Evolutionary conservation across 495 filamentous ascomycete genomes (phyloP), one percentile per base, ranked within the genome.

Genomic region (Monascus purpureus): DNA sequence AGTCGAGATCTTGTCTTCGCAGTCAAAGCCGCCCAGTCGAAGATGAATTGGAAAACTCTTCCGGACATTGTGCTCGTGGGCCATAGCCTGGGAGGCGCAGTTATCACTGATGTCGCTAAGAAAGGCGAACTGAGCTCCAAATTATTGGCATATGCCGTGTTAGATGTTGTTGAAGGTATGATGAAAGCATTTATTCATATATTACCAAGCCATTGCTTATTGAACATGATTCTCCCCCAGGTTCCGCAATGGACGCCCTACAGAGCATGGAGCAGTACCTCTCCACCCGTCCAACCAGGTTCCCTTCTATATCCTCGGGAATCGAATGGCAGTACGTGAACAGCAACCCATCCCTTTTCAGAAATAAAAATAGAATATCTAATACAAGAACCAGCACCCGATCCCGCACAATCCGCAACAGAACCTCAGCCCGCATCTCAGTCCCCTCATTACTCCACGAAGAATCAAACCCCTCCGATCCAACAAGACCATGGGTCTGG

Each of bases 31-130:
- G 77, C 80, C 0, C 63, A 74, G 34, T 32, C 49, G 6, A 56
- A 66, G 36, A 75, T 88, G 68, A 57, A 54, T 33, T 94, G 87
- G 87, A 46, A 68, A 2, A 59, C 57, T 17, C 46, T 86, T 1
- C 90, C 90, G 2, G 72, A 78, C 26, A 53, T 90, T 8, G 55
- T 95, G 13, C 67, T 96, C 0, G 75, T 99, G 3, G 90, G 90
- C n/a, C 90, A 99, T 57, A 90, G 82, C 28, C 67, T 99, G 1
- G 90, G 90, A 18, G 90, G 92, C n/a, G 86, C 90, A 15, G 83
- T 99, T 1, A 80, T 95, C 13, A 88, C 82, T 2, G 73, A 95
- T 40, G 66, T 88, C 15, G 85, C 86, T 1, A 75, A 67, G 43
- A 59, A 57, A 8, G 74, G 73, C 5, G 55, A 60, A 32, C 53